Conservation (phyloP, 2,329 filamentous ascomycete genomes). For the Stagonosporopsis cucurbitacearum region DNA sequence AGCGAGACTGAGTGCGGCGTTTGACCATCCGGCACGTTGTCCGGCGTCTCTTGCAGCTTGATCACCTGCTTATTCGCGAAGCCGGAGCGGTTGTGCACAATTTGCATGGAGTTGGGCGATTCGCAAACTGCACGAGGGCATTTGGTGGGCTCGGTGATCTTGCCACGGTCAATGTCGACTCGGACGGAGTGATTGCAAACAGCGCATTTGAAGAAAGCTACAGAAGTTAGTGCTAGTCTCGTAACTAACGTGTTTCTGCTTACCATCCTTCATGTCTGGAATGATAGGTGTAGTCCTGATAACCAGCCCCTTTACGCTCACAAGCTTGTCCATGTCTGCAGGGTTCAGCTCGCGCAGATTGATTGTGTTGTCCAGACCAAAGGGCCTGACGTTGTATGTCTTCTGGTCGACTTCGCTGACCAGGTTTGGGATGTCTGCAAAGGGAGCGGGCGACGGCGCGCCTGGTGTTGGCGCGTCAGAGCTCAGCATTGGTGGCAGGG, state of each 20-base stretch:
- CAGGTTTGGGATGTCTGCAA: constrained; percentile 68
- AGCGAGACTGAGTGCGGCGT: constrained; percentile 97
- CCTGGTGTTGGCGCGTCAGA: constrained; percentile 69
- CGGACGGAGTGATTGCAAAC: constrained; percentile 90
- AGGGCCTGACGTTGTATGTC: constrained; percentile 86
- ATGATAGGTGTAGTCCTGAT: constrained; percentile 96
- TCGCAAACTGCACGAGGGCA: constrained; percentile 84
- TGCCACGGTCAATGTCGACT: constrained; percentile 91
- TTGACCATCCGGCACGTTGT: constrained; percentile 92
- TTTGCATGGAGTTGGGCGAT: constrained; percentile 95
- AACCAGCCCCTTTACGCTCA: constrained; percentile 93
- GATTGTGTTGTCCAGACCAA: constrained; percentile 82
- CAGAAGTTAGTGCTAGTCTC: constrained; percentile 17
- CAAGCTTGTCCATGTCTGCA: constrained; percentile 94
- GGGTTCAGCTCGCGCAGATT: constrained; percentile 96
- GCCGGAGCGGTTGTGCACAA: constrained; percentile 91
- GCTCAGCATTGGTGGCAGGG: constrained; percentile 77
- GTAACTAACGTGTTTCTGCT: constrained; percentile 9
- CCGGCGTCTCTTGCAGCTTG: constrained; percentile 96
- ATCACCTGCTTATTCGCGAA: constrained; percentile 99
- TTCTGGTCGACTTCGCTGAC: constrained; percentile 78
- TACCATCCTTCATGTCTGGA: constrained; percentile 93
- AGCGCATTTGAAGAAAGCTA: constrained; percentile 93
- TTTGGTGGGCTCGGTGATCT: constrained; percentile 90
- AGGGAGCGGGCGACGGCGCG: constrained; percentile 40